phyloP scores from a whole-genome alignment of 257 asterid genomes.

The Solanum appendiculatum region DNA sequence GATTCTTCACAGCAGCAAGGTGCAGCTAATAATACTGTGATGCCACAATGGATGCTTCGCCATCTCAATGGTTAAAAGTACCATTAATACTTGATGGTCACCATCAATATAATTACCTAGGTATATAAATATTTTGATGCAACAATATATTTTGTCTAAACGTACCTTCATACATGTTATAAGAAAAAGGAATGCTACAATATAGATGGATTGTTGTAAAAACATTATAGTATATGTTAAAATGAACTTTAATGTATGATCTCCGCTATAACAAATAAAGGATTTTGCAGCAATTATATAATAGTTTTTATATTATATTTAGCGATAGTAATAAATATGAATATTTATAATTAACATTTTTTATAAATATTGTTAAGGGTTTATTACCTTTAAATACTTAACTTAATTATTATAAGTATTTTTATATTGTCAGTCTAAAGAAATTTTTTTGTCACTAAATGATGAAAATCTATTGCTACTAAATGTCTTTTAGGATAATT shows the following conservation, averaged over 20 bases:
- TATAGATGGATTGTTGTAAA: background rate
- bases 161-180: background rate
- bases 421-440: too few species aligned
- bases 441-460: too few species aligned
- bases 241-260: background rate
- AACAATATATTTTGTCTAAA: background rate
- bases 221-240: background rate
- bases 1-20: slow-evolving; percentile 13
- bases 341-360: background rate
- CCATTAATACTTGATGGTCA: background rate
- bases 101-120: background rate
- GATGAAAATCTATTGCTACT: background rate
- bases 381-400: too few species aligned
- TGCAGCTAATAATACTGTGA: slow-evolving; percentile 15
- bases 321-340: too few species aligned
- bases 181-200: background rate
- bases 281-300: background rate
- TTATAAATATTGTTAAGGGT: too few species aligned
- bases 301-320: too few species aligned
- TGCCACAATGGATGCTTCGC: slow-evolving; percentile 56
- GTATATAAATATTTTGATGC: background rate
- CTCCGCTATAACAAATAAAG: too few species aligned
- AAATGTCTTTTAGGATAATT: too few species aligned
- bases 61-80: slow-evolving; percentile 1
- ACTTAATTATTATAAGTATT: too few species aligned